Evolutionary conservation across 176 grass and related monocot genomes (phyloP), one percentile per base, ranked within the genome.

Genomic region (Triticum aestivum): DNA sequence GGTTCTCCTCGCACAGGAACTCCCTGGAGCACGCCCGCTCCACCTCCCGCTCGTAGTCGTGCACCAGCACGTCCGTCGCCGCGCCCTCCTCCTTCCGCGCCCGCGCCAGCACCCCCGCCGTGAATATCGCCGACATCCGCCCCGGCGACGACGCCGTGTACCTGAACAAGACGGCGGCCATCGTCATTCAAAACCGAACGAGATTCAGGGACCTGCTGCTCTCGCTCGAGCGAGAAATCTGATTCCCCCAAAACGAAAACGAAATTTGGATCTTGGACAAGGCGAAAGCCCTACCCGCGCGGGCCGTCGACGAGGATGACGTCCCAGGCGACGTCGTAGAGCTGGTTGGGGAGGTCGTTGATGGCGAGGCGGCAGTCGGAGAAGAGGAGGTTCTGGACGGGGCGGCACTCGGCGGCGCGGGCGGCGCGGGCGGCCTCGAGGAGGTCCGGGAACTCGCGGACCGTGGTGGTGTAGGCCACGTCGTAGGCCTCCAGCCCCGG

Each of bases 221-320:
- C n/a, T 1, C 20, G 5, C 45, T 26, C 4, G 33, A 65, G 18
- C n/a, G 2, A 33, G 54, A 79, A 11, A 68, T 3, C 26, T 2
- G 26, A 23, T 8, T 33, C 15, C 30, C 65, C 27, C 8, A 21
- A 21, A 44, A 4, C 0, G 24, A 29, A 5, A 29, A 21, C 54
- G 2, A 65, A 67, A 66, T n/a, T n/a, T 78, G 65, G 37, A 83
- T 68, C 61, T 90, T 72, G 79, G 33, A 33, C 2, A 13, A 4
- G 11, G 17, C 32, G 24, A 1, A 6, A 3, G 12, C 1, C 32
- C 0, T 14, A 90, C 64, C 97, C 97, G 61, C 90, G 91, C 6
- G 97, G 97, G 27, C 97, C 97, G 71, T 98, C 97, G 56, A 98
- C 87, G 88, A 98, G 84, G 87, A 98, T 94, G 86, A 98, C 88